Evolutionary conservation across 345 rosid genomes (phyloP), one percentile per base, ranked within the genome.

Genomic region (Corymbia maculata): DNA sequence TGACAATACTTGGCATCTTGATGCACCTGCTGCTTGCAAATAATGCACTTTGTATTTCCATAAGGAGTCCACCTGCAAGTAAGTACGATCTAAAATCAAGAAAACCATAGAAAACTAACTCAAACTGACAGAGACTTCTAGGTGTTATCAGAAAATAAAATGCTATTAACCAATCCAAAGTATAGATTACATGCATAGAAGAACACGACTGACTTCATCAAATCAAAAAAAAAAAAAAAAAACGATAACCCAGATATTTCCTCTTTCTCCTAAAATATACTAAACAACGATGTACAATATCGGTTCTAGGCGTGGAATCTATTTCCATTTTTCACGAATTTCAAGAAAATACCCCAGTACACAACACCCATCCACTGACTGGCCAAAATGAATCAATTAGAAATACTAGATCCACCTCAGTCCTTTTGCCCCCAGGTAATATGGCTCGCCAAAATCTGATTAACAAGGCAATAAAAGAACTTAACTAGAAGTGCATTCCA

Each of bases 1-100:
- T 98, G 99, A 92, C 99, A 98, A 84, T 98, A 98, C 92, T 97
- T 98, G 90, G 88, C 99, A 89, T 98, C 96, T 92, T 98, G 99
- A 89, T 98, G 99, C 24, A 95, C 99, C 89, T 98, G 99, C 93
- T 98, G 99, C 95, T 98, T 98, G 95, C 99, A 98, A 79, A 98
- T 96, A 82, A 92, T 92, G 95, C 99, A 98, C 91, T 96, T 96
- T 10, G 98, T 95, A 53, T 93, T 96, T 89, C 99, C 97, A 80
- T 93, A 94, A 68, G 98, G 99, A 85, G 96, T 90, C 99, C 99
- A 98, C 91, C 99, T 98, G 89, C 86, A 92, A 66, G 86, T 64
- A 89, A 91, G 10, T 12, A n/a, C 52, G 45, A 66, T 32, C 22
- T 51, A 66, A 89, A 84, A 87, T 30, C 26, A 36, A 22, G 44